These are phyloP conservation scores for Apophysomyces variabilis DNA, from an alignment of 371 early-diverging fungal species.

Conservation along the genomic window DNA sequence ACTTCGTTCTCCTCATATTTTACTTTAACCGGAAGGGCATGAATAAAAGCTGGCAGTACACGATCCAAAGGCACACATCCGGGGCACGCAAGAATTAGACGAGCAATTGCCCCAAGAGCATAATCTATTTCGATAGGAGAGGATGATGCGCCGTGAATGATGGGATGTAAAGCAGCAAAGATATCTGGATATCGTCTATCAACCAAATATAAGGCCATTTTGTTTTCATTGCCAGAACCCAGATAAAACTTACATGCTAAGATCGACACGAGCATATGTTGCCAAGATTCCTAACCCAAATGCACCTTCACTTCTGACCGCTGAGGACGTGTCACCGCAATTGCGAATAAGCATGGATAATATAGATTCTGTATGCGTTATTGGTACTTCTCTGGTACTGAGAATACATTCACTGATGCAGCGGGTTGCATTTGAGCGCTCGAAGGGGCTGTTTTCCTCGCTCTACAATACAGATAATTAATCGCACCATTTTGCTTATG, in stretches of 20 bases:
- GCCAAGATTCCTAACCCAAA: conserved; percentile 81
- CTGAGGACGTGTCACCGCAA: conserved; percentile 73
- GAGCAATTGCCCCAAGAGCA: conserved; percentile 79
- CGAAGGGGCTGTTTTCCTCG: conserved; percentile 63
- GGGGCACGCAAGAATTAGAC: conserved; percentile 61
- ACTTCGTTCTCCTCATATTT: conserved; percentile 84
- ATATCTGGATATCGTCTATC: conserved; percentile 66
- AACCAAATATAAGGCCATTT: neutral
- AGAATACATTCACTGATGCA: conserved; percentile 79
- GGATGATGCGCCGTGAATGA: conserved; percentile 62
- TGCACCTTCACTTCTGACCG: conserved; percentile 86
- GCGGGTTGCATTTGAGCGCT: conserved; percentile 89
- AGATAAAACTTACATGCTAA: conserved; percentile 49
- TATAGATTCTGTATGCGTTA: conserved; percentile 72
- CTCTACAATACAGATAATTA: conserved; percentile 40
- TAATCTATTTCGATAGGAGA: conserved; percentile 79
- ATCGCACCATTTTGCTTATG: neutral
- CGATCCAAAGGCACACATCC: conserved; percentile 74
- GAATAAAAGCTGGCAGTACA: conserved; percentile 75
- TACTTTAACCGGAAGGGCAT: conserved; percentile 73
- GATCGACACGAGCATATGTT: conserved; percentile 67
- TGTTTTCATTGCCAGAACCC: neutral
- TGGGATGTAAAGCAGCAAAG: conserved; percentile 70
- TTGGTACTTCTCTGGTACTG: conserved; percentile 69
- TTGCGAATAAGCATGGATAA: conserved; percentile 68